Evolutionary conservation across 208 protist genomes (phyloP).

Genomic region (Leptomonas pyrrhocoris): DNA sequence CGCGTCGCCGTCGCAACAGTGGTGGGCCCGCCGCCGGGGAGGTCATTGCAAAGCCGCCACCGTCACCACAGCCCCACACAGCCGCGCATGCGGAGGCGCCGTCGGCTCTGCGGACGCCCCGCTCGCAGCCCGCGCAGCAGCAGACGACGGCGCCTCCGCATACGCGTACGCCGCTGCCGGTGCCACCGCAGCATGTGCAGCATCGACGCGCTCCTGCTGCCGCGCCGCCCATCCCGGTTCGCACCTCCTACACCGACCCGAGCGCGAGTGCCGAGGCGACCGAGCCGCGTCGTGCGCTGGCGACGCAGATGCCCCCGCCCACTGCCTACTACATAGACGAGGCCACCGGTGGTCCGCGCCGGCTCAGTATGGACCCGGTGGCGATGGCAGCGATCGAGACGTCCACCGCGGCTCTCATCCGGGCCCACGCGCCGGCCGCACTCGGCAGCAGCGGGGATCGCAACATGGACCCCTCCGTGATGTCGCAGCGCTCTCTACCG

Average conservation of each 20-base stretch:
- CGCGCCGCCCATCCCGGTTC: slow-evolving; percentile 13
- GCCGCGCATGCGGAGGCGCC: neutral
- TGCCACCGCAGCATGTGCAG: slow-evolving; percentile 18
- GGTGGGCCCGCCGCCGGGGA: neutral
- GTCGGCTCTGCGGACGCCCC: neutral
- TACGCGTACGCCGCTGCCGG: neutral
- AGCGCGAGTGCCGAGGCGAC: slow-evolving; percentile 1
- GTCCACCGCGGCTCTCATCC: slow-evolving; percentile 4
- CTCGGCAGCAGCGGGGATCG: neutral
- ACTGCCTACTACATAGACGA: slow-evolving; percentile 26
- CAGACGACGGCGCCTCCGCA: neutral
- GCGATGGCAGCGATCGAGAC: slow-evolving; percentile 24
- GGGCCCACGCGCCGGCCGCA: slow-evolving; percentile 12
- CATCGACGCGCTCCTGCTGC: neutral
- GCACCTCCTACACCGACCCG: slow-evolving; percentile 24
- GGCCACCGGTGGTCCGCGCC: slow-evolving; percentile 7
- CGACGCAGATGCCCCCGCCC: slow-evolving; percentile 32
- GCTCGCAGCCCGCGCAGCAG: neutral
- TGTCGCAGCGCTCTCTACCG: slow-evolving; percentile 14
- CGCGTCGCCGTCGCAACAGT: slow-evolving; percentile 3
- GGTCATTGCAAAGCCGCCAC: neutral
- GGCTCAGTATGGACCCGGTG: slow-evolving; percentile 12
- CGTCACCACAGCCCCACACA: neutral
- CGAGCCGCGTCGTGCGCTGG: neutral
- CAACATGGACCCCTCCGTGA: slow-evolving; percentile 1